A percentile compares a stretch with the other conserved stretches of the same genome.
These are phyloP conservation scores for Miscanthus lutarioriparius DNA, from an alignment of 176 grass and related monocot genomes.

Conservation along the genomic window DNA sequence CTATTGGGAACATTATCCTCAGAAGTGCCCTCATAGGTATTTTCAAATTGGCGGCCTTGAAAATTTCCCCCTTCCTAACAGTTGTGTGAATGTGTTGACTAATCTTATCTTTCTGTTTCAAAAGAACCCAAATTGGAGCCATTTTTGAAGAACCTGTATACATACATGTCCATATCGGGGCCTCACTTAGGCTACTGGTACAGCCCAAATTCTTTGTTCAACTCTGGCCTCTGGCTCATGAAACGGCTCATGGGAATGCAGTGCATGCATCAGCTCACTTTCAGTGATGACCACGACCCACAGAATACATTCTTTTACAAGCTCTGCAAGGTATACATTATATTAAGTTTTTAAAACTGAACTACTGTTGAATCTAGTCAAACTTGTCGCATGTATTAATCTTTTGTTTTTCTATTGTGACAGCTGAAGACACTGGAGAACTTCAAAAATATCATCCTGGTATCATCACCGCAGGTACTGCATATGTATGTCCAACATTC, in stretches of 20 bases:
- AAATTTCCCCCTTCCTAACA: neutral
- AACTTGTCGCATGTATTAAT: neutral
- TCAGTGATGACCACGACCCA: conserved; percentile 74
- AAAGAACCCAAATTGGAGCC: conserved; percentile 66
- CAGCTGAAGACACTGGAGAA: conserved; percentile 88
- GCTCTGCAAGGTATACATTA: conserved; percentile 67
- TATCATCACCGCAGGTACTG: conserved; percentile 89
- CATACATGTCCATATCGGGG: conserved; percentile 92
- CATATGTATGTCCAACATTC: conserved; percentile 10
- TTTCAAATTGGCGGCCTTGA: neutral
- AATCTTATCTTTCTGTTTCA: conserved; percentile 31
- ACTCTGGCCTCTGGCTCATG: conserved; percentile 90
- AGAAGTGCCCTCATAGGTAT: conserved; percentile 80
- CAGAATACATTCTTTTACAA: conserved; percentile 76
- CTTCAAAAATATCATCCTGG: conserved; percentile 85
- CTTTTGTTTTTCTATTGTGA: conserved; percentile 23
- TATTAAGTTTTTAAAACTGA: neutral
- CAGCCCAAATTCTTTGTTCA: conserved; percentile 89
- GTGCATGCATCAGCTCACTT: conserved; percentile 94
- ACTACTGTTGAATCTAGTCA: neutral
- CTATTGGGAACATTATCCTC: conserved; percentile 93
- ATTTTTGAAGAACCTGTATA: conserved; percentile 74
- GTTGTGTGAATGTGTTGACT: neutral
- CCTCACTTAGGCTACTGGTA: conserved; percentile 92
- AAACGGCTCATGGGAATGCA: conserved; percentile 81